Evolutionary conservation across 176 grass and related monocot genomes (phyloP).

Genomic region (Cenchrus americanus): DNA sequence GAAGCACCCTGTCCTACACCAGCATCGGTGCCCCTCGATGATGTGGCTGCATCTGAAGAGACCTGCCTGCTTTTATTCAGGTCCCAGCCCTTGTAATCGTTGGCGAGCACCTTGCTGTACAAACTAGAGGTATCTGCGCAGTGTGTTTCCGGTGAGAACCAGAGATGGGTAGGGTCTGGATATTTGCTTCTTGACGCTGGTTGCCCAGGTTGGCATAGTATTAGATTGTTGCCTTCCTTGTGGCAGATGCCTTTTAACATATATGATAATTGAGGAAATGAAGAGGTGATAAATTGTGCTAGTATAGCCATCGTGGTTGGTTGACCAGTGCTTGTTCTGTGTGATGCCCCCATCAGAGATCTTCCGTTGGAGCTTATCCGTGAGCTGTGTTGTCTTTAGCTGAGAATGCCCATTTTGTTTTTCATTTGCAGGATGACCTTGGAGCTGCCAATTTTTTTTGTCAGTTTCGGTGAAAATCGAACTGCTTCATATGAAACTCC

Average conservation of each 20-base stretch:
- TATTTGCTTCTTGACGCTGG: conserved; percentile 29
- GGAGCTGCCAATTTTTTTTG: neutral
- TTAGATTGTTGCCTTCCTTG: conserved; percentile 50
- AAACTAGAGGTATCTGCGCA: conserved; percentile 8
- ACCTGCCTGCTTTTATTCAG: conserved; percentile 66
- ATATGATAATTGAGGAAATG: conserved; percentile 7
- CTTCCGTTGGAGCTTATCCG: neutral
- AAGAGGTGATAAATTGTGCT: conserved; percentile 1
- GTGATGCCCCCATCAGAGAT: neutral
- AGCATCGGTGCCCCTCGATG: conserved; percentile 21
- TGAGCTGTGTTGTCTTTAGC: neutral
- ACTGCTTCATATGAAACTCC: neutral
- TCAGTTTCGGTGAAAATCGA: neutral
- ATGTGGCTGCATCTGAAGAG: conserved; percentile 43
- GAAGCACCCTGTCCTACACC: neutral
- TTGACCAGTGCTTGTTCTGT: neutral
- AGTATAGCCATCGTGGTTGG: conserved; percentile 19
- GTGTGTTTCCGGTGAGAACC: neutral
- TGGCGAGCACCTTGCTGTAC: conserved; percentile 34
- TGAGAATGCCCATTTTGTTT: neutral
- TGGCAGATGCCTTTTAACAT: conserved; percentile 20
- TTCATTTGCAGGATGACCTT: neutral
- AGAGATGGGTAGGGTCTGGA: neutral
- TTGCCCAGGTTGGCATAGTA: conserved; percentile 54
- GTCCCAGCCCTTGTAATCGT: conserved; percentile 28